Evolutionary conservation across 148 eudicot genomes (phyloP), one percentile per base, ranked within the genome.

Genomic region (Rhododendron griersonianum): DNA sequence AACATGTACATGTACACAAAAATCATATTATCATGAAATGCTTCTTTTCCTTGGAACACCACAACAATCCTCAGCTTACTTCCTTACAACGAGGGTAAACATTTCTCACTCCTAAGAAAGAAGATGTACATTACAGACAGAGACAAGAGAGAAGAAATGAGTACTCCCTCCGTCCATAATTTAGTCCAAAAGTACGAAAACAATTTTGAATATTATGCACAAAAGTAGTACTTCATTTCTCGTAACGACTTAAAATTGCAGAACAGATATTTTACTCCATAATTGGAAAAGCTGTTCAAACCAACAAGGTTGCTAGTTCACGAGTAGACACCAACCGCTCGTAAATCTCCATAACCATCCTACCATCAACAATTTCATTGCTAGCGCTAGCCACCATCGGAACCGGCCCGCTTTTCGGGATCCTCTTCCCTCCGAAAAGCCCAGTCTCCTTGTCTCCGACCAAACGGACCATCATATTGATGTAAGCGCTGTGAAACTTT

Each of bases 341-440:
- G 44, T 81, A 86, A 23, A 86, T 71, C 84, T 86, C 87, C 87
- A 86, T 7, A 73, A 86, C 85, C 81, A 81, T 13, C 50, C 75
- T 86, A 1, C 55, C 81, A 41, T 86, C 87, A 0, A 86, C 57
- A 18, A 81, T 51, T 5, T 86, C 75, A 28, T 81, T 28, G 37
- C 65, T 35, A 6, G 18, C 21, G 5, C 19, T n/a, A 9, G 10
- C 59, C 44, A 86, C 51, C 71, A 85, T 8, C 3, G 85, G 84
- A n/a, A 85, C 25, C 1, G 84, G 41, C 28, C 80, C 80, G 0
- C 73, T 35, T 39, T 53, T 81, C 11, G 55, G 83, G 7, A 69
- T 23, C 35, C 16, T 53, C 6, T 30, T 73, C 9, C 18, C 67
- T 15, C 69, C 35, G 16, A 57, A 19, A 11, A 45, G 13, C 35